Conservation (phyloP, 371 early-diverging fungal species). For the Mortierella sp. region DNA sequence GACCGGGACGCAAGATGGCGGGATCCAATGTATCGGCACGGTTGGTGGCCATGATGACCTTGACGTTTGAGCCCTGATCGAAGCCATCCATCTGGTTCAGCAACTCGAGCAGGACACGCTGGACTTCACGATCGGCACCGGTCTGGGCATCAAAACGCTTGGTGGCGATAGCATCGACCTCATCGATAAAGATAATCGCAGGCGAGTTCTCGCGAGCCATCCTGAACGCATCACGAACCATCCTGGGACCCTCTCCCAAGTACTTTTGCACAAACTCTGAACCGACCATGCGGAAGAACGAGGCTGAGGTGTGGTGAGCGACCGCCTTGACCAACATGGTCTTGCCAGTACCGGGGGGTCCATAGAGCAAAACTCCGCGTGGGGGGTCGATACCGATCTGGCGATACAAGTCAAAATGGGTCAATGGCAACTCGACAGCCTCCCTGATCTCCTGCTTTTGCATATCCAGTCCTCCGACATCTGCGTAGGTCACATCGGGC, state of each 20-base stretch:
- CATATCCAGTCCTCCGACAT: slow-evolving; percentile 99
- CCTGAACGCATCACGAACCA: slow-evolving; percentile 99
- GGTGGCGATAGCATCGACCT: slow-evolving; percentile 99
- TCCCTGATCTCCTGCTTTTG: slow-evolving; percentile 99
- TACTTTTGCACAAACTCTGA: slow-evolving; percentile 99
- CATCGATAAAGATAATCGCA: slow-evolving; percentile 99
- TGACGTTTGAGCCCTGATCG: slow-evolving; percentile 98
- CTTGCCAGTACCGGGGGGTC: slow-evolving; percentile 98
- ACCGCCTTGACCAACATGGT: slow-evolving; percentile 99
- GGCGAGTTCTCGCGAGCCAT: slow-evolving; percentile 99
- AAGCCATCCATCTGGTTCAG: slow-evolving; percentile 99
- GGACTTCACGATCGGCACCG: slow-evolving; percentile 99
- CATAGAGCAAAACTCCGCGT: slow-evolving; percentile 98
- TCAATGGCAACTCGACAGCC: slow-evolving; percentile 99
- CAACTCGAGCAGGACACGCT: slow-evolving; percentile 98
- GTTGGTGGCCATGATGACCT: slow-evolving; percentile 99
- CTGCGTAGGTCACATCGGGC: slow-evolving; percentile 97
- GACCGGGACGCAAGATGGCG: slow-evolving; percentile 98
- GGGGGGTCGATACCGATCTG: slow-evolving; percentile 99
- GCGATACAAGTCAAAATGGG: slow-evolving; percentile 99
- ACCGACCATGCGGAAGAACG: slow-evolving; percentile 99
- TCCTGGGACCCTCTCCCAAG: slow-evolving; percentile 99
- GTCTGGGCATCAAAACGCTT: slow-evolving; percentile 99
- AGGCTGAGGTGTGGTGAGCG: slow-evolving; percentile 99
- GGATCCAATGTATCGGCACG: slow-evolving; percentile 99